A percentile compares a stretch with the other conserved stretches of the same genome.
phyloP scores from a whole-genome alignment of 208 protist species.

The Leishmania tarentolae region DNA sequence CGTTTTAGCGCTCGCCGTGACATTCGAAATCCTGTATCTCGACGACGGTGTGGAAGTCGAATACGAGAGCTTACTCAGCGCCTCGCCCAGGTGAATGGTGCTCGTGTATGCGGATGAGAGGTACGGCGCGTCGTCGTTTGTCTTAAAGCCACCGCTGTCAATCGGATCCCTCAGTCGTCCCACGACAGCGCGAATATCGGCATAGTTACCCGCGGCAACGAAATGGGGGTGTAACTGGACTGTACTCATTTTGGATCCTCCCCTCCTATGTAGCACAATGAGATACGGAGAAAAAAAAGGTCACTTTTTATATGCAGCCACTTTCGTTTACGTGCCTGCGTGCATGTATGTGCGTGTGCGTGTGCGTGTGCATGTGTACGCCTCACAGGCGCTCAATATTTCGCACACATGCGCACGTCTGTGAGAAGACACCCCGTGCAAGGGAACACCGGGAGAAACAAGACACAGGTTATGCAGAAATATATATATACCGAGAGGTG shows the following conservation, averaged over 20 bases:
- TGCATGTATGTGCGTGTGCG: not conserved
- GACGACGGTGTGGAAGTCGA: not conserved
- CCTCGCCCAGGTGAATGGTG: conserved; percentile 28
- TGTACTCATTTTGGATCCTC: conserved; percentile 16
- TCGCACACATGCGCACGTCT: not conserved
- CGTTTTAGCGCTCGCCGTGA: not conserved
- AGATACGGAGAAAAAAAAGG: not conserved
- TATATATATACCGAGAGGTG: not conserved
- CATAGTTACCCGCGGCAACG: conserved; percentile 22
- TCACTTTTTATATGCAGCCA: not conserved
- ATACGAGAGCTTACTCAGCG: conserved; percentile 3
- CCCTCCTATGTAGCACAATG: not conserved
- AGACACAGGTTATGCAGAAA: not conserved
- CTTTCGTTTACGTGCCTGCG: not conserved
- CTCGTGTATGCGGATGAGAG: conserved; percentile 17
- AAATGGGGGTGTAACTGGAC: conserved; percentile 32
- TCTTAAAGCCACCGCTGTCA: conserved; percentile 16
- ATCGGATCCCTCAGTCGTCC: conserved; percentile 28
- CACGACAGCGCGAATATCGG: conserved; percentile 22
- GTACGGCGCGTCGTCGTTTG: conserved; percentile 15
- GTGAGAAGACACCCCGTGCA: not conserved
- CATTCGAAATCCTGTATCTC: not conserved
- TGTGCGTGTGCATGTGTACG: not conserved
- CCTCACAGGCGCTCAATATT: not conserved
- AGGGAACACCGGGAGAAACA: not conserved